Conservation (phyloP, 805 yeast species). For the Candida sonorensis region DNA sequence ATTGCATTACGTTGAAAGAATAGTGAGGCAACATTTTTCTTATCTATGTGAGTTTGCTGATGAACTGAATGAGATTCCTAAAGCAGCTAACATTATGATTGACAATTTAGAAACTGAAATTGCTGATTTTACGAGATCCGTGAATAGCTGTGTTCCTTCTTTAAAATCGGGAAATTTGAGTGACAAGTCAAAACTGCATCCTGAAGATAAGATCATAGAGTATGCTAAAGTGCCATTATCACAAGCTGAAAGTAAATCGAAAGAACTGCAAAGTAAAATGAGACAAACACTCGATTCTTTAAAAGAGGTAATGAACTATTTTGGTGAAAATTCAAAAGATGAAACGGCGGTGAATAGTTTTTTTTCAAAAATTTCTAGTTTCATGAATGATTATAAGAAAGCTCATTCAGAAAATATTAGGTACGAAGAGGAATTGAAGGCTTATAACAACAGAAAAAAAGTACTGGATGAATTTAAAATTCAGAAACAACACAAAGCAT, state of each 20-base stretch:
- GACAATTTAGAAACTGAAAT: conserved; percentile 59
- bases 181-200: conserved; percentile 56
- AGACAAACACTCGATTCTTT: conserved; percentile 44
- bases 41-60: conserved; percentile 54
- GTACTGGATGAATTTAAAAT: conserved; percentile 35
- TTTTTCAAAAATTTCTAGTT: conserved; percentile 54
- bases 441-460: conserved; percentile 58
- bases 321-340: conserved; percentile 60
- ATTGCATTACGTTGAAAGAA: conserved; percentile 67
- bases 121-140: conserved; percentile 41
- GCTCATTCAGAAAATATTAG: conserved; percentile 61
- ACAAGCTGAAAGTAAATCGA: conserved; percentile 36
- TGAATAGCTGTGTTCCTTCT: conserved; percentile 46
- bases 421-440: conserved; percentile 59
- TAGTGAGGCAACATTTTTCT: conserved; percentile 59
- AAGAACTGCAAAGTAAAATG: conserved; percentile 41
- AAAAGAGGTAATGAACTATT: conserved; percentile 56
- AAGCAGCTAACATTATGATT: conserved; percentile 53
- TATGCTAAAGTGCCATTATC: conserved; percentile 37
- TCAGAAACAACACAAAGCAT: conserved; percentile 7
- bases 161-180: conserved; percentile 60
- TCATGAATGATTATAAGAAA: conserved; percentile 53
- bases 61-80: conserved; percentile 47
- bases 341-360: conserved; percentile 52
- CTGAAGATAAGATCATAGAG: conserved; percentile 52